Evolutionary conservation across 2,329 filamentous ascomycete genomes (phyloP), one percentile per base, ranked within the genome.

Genomic region (Colletotrichum chlorophyti): DNA sequence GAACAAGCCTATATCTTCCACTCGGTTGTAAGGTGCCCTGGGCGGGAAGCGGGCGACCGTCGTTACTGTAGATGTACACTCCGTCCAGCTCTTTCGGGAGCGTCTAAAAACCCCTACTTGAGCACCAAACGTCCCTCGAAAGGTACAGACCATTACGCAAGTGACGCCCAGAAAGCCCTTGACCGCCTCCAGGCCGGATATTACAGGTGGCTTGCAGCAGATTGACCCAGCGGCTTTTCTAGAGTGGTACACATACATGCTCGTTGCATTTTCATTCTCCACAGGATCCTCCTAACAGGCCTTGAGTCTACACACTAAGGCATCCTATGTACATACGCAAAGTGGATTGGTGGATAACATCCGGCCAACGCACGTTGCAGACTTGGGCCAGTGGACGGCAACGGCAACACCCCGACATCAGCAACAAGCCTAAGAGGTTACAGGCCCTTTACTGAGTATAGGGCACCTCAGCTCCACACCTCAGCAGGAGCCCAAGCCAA

Each of bases 341-440:
- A 49, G 46, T 38, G 46, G 46, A 37, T 38, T 19, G 53, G 47
- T 32, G 26, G 48, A 29, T 15, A 19, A 42, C 17, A 49, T 49
- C 42, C 43, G 37, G 51, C 55, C 55, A 59, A 50, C 55, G 55
- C 55, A 59, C 55, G 55, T 55, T 59, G 55, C 42, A 55, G 37
- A 49, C 32, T 34, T 45, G 38, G 47, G 47, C 52, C n/a, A 38
- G 53, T 46, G 51, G 51, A 34, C 32, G n/a, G n/a, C n/a, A n/a
- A n/a, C n/a, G n/a, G n/a, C n/a, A n/a, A n/a, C n/a, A n/a, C n/a
- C n/a, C n/a, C n/a, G n/a, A n/a, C n/a, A n/a, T n/a, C n/a, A n/a
- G 38, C 49, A 35, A 12, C 49, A 38, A 21, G 31, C n/a, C n/a
- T n/a, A n/a, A n/a, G n/a, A n/a, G n/a, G n/a, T n/a, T n/a, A n/a